Base-by-base conservation (phyloP, 768 basidiomycete species). In the Boletus vermiculosoides region DNA sequence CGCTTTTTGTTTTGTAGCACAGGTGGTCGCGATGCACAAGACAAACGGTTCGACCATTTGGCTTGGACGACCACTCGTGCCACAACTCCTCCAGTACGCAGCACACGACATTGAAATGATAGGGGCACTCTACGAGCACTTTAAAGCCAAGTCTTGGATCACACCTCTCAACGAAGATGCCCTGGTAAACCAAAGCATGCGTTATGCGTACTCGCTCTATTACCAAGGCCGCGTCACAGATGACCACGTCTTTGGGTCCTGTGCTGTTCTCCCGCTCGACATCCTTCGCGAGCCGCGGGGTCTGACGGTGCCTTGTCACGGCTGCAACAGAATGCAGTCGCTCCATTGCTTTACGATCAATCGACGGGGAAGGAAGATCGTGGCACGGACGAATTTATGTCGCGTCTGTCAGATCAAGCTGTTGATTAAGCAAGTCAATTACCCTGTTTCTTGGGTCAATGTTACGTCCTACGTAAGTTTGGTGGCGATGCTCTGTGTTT, bases 41-140 rank as follows among this genome's bases (percentile, higher is more conserved):
- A 50, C 63, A 2, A 58, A 63, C 12, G 68, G 69, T 0, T 69
- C 66, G 28, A 56, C 40, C 0, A 55, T 70, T 34, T 79, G 78
- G 78, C 34, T 74, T 4, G 41, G 25, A 1, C 71, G 78, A 7
- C 78, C 78, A 0, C 69, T 80, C 39, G n/a, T 65, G 6, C 40
- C 67, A 1, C 64, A 68, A 15, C 70, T 79, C 31, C 67, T 78
- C 25, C 64, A 67, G 18, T 79, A 79, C 36, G 77, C 78, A 3
- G 76, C 77, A 6, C 72, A 74, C 57, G 78, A 80, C 63, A 73
- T 78, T 46, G 67, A 69, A 31, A 67, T 77, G 56, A 74, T 80
- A 52, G 67, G 63, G 12, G 57, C 64, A 2, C 68, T 79, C 23
- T 74, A 75, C 61, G 62, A 67, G 6, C 61, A 72, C 46, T 78